Conservation (phyloP, 1,284 basidiomycete genomes). For the Apiotrichum porosum region DNA sequence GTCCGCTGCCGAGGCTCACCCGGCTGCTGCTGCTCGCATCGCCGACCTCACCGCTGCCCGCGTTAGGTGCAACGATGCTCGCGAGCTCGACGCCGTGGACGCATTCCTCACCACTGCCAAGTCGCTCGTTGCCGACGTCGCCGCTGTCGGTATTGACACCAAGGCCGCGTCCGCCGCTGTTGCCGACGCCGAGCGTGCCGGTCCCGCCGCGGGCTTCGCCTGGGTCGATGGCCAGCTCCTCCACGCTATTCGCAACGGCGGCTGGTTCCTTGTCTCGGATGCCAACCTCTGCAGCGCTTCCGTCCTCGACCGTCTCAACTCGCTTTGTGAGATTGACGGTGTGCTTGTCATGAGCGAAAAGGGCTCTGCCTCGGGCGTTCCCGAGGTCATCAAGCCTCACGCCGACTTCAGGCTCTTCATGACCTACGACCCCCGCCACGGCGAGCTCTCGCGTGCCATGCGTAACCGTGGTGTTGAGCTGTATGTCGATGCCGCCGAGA, state of each 20-base stretch:
- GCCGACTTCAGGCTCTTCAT: conserved; percentile 89
- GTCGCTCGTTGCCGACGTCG: conserved; percentile 14
- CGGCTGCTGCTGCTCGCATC: conserved; percentile 9
- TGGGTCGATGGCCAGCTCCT: conserved; percentile 97
- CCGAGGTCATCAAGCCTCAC: conserved; percentile 76
- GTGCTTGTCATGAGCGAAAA: conserved; percentile 80
- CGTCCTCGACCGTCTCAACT: conserved; percentile 94
- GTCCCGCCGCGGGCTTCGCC: conserved; percentile 61
- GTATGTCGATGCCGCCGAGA: conserved; percentile 28
- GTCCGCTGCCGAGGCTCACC: conserved; percentile 18
- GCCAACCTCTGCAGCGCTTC: conserved; percentile 95
- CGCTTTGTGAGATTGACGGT: conserved; percentile 85
- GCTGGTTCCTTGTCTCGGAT: conserved; percentile 87
- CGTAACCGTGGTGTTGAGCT: conserved; percentile 94
- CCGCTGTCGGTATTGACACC: conserved; percentile 33
- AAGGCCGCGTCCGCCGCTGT: conserved; percentile 2
- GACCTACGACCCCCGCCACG: conserved; percentile 83
- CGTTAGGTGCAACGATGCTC: conserved; percentile 16
- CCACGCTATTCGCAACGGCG: conserved; percentile 75
- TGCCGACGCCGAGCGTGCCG: conserved; percentile 37
- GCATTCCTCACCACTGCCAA: conserved; percentile 12
- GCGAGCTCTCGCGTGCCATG: conserved; percentile 97
- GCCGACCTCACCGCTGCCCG: conserved; percentile 16
- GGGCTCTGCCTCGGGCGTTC: conserved; percentile 65
- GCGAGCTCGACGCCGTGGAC: conserved; percentile 10